Evolutionary conservation across 2,329 filamentous ascomycete species (phyloP), one percentile per base, ranked within the genome.

Genomic region (Diaporthe sp.): DNA sequence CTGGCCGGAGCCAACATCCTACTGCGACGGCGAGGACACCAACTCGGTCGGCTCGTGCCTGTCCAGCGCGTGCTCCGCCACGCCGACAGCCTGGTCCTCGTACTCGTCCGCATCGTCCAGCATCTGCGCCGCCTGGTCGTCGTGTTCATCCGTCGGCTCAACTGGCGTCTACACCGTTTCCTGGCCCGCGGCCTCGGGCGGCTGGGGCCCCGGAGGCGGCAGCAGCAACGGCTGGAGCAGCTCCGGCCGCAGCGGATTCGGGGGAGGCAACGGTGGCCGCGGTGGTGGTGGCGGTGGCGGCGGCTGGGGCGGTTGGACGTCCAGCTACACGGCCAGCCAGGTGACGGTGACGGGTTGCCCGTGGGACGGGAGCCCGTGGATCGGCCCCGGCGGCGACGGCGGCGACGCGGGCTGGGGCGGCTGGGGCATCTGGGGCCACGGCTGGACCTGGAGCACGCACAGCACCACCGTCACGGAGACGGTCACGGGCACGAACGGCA

Each of bases 311-410:
- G 77, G 77, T 34, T 72, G 71, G 71, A 81, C 82, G 8, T 78
- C 78, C 60, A 85, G 84, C 62, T 86, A 83, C 82, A 79, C 83
- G 2, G 84, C 83, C 61, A 83, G 83, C 57, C 82, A 81, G 25
- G 85, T 84, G 75, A 87, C 85, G 34, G 83, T 87, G 4, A 86
- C 85, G 1, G 85, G 85, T 2, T 87, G 85, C 76, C 81, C 83
- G 39, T 87, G 84, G 81, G 80, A 81, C 77, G 84, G 84, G 3
- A 84, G 82, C 42, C 83, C 83, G 0, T 86, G 85, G 85, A 82
- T 83, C 44, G 82, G 84, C 51, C 85, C 85, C 1, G 82, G 82
- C 8, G 80, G 80, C 39, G 83, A 83, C 76, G 84, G 83, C 6
- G 85, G 82, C 80, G 84, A 83, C 62, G 82, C 81, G 53, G 83